Base-by-base conservation (phyloP, 2,329 filamentous ascomycete species). In the Coleophoma crateriformis region DNA sequence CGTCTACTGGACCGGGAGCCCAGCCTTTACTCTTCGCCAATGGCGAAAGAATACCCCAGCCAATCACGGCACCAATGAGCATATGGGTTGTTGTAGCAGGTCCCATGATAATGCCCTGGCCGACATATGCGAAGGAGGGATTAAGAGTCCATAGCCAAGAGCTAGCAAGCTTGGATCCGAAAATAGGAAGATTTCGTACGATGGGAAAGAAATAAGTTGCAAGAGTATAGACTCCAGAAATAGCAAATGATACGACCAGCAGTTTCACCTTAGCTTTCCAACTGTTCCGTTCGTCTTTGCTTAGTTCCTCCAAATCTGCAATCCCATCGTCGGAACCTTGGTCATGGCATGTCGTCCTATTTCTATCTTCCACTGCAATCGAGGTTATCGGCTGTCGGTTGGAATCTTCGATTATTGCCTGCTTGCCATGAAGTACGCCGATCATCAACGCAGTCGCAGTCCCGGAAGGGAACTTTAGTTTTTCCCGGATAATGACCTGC, bases 41-140 rank as follows among this genome's bases (percentile, higher is more conserved):
- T 1, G 94, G 94, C 3, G 91, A 96, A 1, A 99, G 75, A 6
- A 97, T 67, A 0, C 84, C 94, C 94, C 94, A 99, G 22, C 94
- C 94, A 10, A 96, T 63, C 14, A 95, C 66, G 3, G 94, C 91
- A 5, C 94, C 94, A 2, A 97, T 71, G 1, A 96, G 78, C 94
- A 99, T 99, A 60, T 97, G 92, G 47, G 95, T 77, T 3, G 92
- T 97, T 0, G 94, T 99, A 37, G 90, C 86, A 4, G 92, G 88
- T 0, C 94, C 94, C 94, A 99, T 99, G 62, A 99, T 97, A 54
- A 99, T 95, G 11, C 94, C 94, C 69, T 99, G 94, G 0, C 94
- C 94, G 22, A 97, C 84, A 65, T 99, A 99, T 2, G 94, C 94
- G n/a, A 95, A 85, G 42, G 90, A 96, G 0, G 94, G 94, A 58